Evolutionary conservation across 371 early-diverging fungal species (phyloP).

Genomic region (Lichtheimia corymbifera): DNA sequence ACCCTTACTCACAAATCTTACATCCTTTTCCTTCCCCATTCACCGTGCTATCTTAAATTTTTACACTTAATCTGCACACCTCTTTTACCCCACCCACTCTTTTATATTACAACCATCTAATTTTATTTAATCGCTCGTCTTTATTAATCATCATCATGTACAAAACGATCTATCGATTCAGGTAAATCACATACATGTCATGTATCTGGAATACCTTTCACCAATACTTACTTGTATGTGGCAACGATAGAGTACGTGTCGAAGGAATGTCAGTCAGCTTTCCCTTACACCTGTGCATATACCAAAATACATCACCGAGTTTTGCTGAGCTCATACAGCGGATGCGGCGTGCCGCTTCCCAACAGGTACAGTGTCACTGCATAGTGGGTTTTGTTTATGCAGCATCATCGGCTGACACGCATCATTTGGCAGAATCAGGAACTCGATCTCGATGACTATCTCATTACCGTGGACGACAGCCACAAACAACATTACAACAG

Average conservation of each 20-base stretch:
- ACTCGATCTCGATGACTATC: conserved; percentile 31
- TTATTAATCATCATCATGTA: conserved; percentile 17
- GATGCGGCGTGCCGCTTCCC: conserved; percentile 25
- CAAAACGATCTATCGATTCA: conserved; percentile 33
- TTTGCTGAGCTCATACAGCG: conserved; percentile 38
- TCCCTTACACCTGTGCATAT: conserved; percentile 34
- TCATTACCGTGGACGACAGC: conserved; percentile 20
- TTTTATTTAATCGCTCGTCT: conserved; percentile 2
- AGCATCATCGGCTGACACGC: too few relatives aligned
- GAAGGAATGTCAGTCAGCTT: conserved; percentile 29
- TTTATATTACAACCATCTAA: conserved; percentile 3
- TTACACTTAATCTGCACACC: conserved; percentile 8
- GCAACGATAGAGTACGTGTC: conserved; percentile 25
- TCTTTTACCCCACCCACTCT: conserved; percentile 8
- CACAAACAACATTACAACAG: background rate
- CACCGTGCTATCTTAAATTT: conserved; percentile 1
- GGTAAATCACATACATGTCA: conserved; percentile 12
- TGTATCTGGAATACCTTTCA: too few relatives aligned
- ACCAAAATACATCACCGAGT: conserved; percentile 34
- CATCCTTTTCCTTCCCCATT: conserved; percentile 14
- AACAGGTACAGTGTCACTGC: conserved; percentile 14
- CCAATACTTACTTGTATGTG: too few relatives aligned
- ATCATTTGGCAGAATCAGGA: conserved; percentile 14
- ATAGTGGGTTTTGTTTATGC: too few relatives aligned
- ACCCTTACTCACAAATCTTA: conserved; percentile 4